These are phyloP conservation scores for Rhodomyrtus tomentosa DNA, from an alignment of 345 rosid genomes.

Conservation along the genomic window DNA sequence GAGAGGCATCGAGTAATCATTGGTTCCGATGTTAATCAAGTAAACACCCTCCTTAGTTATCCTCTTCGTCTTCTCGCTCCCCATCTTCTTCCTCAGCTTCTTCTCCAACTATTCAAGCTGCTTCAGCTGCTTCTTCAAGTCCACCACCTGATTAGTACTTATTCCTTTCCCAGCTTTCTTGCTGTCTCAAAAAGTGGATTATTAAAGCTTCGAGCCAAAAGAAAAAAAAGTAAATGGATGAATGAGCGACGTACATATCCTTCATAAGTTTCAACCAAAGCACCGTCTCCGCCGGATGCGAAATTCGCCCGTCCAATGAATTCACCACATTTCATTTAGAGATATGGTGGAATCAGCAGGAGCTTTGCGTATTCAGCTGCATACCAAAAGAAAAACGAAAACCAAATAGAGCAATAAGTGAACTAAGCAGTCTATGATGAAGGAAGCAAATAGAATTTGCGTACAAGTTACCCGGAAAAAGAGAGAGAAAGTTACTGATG, in stretches of 20 bases:
- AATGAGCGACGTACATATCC: constrained; percentile 9
- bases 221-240: too few species aligned
- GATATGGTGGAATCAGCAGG: constrained; percentile 2
- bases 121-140: constrained; percentile 7
- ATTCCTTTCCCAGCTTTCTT: not conserved
- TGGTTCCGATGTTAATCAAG: too few species aligned
- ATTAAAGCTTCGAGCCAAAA: not conserved
- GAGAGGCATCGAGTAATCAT: too few species aligned
- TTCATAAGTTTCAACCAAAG: constrained; percentile 19
- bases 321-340: not conserved
- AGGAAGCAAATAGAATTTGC: not conserved
- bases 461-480: not conserved
- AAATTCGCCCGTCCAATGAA: constrained; percentile 24
- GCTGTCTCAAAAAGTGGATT: not conserved
- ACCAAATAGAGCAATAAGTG: not conserved
- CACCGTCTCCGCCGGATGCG: constrained; percentile 47
- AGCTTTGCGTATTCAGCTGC: constrained; percentile 6
- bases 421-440: not conserved
- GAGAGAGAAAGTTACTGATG: not conserved
- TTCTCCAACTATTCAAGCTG: constrained; percentile 1
- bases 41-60: not conserved
- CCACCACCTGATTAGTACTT: constrained; percentile 3
- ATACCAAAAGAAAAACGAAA: not conserved
- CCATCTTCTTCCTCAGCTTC: not conserved
- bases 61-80: not conserved